These are phyloP conservation scores for Dryadomyces quercivorus DNA, from an alignment of 2,329 filamentous ascomycete species.

Conservation along the genomic window DNA sequence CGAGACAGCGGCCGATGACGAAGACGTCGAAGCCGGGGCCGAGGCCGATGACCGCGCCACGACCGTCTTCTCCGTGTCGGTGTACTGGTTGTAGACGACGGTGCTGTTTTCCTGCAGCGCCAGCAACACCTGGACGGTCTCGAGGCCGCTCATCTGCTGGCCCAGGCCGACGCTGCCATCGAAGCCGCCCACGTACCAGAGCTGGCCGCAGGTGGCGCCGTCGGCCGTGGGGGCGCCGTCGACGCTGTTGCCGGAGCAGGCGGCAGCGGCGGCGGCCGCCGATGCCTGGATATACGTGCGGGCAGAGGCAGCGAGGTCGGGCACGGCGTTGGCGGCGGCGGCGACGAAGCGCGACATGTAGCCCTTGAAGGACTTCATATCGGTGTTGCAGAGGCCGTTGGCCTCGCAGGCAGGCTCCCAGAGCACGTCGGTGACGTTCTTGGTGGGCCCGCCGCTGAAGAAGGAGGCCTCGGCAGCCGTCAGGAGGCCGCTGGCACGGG, in stretches of 20 bases:
- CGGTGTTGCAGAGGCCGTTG: slow-evolving; percentile 41
- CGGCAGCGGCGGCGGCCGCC: slow-evolving; percentile 40
- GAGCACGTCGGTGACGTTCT: slow-evolving; percentile 47
- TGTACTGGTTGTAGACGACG: background rate
- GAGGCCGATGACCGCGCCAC: background rate
- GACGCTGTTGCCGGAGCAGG: slow-evolving; percentile 40
- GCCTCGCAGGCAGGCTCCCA: slow-evolving; percentile 55
- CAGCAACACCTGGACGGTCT: slow-evolving; percentile 49
- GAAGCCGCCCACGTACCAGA: slow-evolving; percentile 47
- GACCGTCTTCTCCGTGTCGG: background rate
- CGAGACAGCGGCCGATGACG: background rate
- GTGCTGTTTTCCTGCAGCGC: slow-evolving; percentile 7
- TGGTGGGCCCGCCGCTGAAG: slow-evolving; percentile 19
- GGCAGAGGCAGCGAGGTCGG: slow-evolving; percentile 36
- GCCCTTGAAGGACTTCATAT: slow-evolving; percentile 58
- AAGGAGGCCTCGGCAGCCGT: slow-evolving; percentile 23
- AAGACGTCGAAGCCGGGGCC: background rate
- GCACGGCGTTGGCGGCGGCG: slow-evolving; percentile 42
- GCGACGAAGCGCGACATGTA: slow-evolving; percentile 55
- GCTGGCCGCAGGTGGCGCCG: slow-evolving; percentile 44
- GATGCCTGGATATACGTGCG: slow-evolving; percentile 35
- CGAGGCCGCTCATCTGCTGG: slow-evolving; percentile 53
- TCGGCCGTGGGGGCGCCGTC: slow-evolving; percentile 14
- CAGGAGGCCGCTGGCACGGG: slow-evolving; percentile 39
- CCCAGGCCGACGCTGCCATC: slow-evolving; percentile 45